Percentiles rank a stretch among this genome's conserved stretches.
phyloP scores from a whole-genome alignment of 2,329 filamentous ascomycete genomes.

The Colletotrichum incanum region DNA sequence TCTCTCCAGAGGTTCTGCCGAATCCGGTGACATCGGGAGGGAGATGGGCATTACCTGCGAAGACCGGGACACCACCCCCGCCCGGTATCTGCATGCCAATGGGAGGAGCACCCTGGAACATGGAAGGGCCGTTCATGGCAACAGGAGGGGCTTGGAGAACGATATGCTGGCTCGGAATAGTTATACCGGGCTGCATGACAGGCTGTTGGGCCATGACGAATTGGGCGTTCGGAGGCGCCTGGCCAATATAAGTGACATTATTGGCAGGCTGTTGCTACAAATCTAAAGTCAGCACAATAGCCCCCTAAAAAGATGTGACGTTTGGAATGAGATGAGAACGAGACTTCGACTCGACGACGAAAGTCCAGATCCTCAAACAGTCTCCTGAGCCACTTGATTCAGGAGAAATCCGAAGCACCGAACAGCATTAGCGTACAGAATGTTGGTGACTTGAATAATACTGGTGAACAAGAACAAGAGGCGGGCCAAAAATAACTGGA shows the following conservation, averaged over 20 bases:
- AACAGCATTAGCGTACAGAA: background rate
- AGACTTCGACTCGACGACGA: background rate
- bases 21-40: conserved; percentile 68
- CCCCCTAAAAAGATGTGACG: background rate
- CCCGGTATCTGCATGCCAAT: conserved; percentile 38
- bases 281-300: conserved; percentile 40
- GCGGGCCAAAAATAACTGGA: conserved; percentile 25
- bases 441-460: conserved; percentile 59
- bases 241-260: conserved; percentile 48
- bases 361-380: background rate
- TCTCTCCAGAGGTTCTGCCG: conserved; percentile 66
- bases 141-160: conserved; percentile 51
- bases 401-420: background rate
- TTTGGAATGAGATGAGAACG: background rate
- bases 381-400: conserved; percentile 19
- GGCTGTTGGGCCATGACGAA: conserved; percentile 54
- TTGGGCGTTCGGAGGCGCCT: conserved; percentile 48
- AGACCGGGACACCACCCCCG: conserved; percentile 28
- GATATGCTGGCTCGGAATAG: conserved; percentile 43
- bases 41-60: conserved; percentile 58
- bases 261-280: conserved; percentile 50
- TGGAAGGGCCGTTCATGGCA: conserved; percentile 24
- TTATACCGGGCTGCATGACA: conserved; percentile 47
- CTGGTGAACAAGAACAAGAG: conserved; percentile 23
- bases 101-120: conserved; percentile 29